Percentiles rank a stretch among this genome's conserved stretches.
Evolutionary conservation across 495 filamentous ascomycete species (phyloP).

Genomic region (Hapsidospora chrysogenum): DNA sequence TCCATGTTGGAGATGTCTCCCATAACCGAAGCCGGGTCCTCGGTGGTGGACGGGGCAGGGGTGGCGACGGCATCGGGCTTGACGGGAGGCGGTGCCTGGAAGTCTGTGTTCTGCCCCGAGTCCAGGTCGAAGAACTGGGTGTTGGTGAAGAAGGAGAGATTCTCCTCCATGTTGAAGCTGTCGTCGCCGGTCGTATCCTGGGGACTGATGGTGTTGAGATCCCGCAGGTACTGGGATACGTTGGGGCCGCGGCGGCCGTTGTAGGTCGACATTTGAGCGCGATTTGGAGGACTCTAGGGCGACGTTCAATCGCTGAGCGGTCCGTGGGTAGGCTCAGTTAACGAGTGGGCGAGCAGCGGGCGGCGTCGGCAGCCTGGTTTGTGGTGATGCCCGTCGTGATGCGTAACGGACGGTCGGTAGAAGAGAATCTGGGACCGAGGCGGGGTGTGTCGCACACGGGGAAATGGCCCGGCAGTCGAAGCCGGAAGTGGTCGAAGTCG

Average conservation of each 20-base stretch:
- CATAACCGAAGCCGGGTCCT: constrained; percentile 18
- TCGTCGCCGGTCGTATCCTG: constrained; percentile 49
- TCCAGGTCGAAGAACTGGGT: constrained; percentile 90
- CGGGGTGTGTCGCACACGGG: too few species aligned
- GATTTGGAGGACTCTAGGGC: too few species aligned
- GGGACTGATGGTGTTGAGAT: constrained; percentile 62
- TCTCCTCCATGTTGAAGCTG: constrained; percentile 37
- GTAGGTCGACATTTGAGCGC: constrained; percentile 55
- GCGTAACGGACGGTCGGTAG: too few species aligned
- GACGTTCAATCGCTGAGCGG: too few species aligned
- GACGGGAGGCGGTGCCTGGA: constrained; percentile 14
- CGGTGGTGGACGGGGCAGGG: constrained; percentile 14
- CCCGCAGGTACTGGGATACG: constrained; percentile 74
- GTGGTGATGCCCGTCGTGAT: too few species aligned
- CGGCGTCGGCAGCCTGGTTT: too few species aligned
- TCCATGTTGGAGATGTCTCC: constrained; percentile 20
- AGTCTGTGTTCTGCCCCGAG: constrained; percentile 19
- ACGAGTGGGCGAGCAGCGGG: too few species aligned
- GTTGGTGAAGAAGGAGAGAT: constrained; percentile 84
- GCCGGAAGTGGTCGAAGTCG: too few species aligned
- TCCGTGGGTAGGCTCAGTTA: too few species aligned
- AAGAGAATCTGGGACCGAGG: too few species aligned
- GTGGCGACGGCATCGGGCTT: constrained; percentile 16
- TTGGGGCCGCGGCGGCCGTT: constrained; percentile 57
- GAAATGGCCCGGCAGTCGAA: too few species aligned